These are phyloP conservation scores for Candida neerlandica DNA, from an alignment of 1,139 yeast genomes.

Conservation along the genomic window DNA sequence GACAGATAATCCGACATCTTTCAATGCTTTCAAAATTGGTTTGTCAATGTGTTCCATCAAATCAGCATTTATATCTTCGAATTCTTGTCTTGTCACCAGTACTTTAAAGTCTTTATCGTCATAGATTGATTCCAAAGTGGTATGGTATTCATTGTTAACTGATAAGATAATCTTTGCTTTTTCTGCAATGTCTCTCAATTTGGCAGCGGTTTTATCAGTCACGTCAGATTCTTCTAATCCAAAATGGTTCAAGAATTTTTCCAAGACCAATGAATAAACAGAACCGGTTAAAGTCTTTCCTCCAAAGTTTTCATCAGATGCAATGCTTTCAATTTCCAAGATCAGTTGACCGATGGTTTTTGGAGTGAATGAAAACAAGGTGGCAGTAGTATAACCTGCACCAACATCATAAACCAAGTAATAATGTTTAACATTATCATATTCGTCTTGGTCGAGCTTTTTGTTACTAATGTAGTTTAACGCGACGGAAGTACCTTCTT, in stretches of 20 bases:
- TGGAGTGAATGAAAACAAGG: constrained; percentile 67
- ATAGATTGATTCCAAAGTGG: constrained; percentile 69
- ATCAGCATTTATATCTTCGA: constrained; percentile 60
- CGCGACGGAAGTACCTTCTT: constrained; percentile 92
- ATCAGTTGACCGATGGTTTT: constrained; percentile 38
- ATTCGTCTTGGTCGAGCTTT: constrained; percentile 38
- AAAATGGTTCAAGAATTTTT: constrained; percentile 54
- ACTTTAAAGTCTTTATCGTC: constrained; percentile 75
- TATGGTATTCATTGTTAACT: constrained; percentile 77
- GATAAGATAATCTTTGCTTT: constrained; percentile 83
- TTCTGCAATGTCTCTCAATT: constrained; percentile 81
- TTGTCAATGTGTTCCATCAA: constrained; percentile 46
- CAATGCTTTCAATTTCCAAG: constrained; percentile 72
- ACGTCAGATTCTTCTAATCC: constrained; percentile 37
- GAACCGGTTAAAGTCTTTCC: constrained; percentile 74
- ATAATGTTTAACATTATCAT: constrained; percentile 49
- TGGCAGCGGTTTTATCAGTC: constrained; percentile 62
- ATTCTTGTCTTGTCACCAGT: constrained; percentile 69
- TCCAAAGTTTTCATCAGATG: constrained; percentile 66
- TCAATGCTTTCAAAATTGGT: constrained; percentile 61
- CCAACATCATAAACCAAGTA: constrained; percentile 89
- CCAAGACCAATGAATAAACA: constrained; percentile 60
- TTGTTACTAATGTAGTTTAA: constrained; percentile 66
- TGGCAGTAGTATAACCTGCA: constrained; percentile 87
- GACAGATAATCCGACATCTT: constrained; percentile 29